These are phyloP conservation scores for Talaromyces sp. DNA, from an alignment of 2,329 filamentous ascomycete species.

Conservation along the genomic window DNA sequence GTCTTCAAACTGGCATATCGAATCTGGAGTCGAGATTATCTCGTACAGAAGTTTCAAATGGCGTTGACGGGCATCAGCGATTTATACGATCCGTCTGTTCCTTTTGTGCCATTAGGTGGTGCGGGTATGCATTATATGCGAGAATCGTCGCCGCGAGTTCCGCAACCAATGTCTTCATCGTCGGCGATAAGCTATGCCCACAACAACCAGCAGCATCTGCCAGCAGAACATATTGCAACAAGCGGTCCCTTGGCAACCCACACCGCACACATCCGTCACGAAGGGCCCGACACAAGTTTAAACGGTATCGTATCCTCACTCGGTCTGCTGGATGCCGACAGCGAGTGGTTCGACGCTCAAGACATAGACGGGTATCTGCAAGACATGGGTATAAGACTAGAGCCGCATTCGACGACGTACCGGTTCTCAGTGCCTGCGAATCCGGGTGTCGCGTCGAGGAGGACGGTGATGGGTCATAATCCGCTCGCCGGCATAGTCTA, in stretches of 20 bases:
- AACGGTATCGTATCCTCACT: conserved; percentile 1
- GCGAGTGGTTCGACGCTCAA: conserved; percentile 24
- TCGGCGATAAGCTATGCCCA: not conserved
- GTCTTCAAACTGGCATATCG: conserved; percentile 16
- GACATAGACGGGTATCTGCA: conserved; percentile 23
- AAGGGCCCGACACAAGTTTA: not conserved
- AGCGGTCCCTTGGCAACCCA: conserved; percentile 11
- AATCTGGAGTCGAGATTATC: conserved; percentile 10
- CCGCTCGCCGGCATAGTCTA: not conserved
- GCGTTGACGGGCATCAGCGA: not conserved
- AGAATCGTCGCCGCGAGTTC: not conserved
- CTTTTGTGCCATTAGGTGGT: conserved; percentile 8
- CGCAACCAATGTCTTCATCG: not conserved
- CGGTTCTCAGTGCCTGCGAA: conserved; percentile 7
- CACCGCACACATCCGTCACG: conserved; percentile 6
- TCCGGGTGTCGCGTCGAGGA: not conserved
- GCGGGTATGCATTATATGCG: conserved; percentile 10
- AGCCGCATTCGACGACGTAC: not conserved
- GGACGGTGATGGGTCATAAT: not conserved
- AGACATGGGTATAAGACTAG: conserved; percentile 13
- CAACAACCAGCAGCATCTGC: not conserved
- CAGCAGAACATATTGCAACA: not conserved
- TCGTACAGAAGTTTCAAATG: conserved; percentile 3
- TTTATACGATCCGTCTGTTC: not conserved
- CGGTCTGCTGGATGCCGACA: conserved; percentile 13